These are phyloP conservation scores for Suhomyces chickasaworum DNA, from an alignment of 1,139 yeast species.

Conservation along the genomic window DNA sequence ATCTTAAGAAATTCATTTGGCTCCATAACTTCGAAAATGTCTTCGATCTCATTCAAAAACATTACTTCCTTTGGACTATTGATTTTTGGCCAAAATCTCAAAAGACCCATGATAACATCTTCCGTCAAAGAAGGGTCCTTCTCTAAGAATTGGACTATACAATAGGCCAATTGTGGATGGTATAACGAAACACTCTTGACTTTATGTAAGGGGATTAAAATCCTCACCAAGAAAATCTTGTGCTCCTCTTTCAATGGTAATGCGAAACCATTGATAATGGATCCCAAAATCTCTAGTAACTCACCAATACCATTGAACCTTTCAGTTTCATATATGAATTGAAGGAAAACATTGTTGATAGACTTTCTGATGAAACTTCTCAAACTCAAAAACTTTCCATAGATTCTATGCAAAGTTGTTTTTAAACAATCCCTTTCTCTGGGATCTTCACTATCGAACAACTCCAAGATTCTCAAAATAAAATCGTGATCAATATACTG, in stretches of 20 bases:
- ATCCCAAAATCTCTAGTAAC: constrained; percentile 89
- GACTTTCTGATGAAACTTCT: constrained; percentile 91
- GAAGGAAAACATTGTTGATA: constrained; percentile 88
- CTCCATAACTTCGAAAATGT: constrained; percentile 94
- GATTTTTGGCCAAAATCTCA: constrained; percentile 96
- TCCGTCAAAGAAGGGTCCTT: constrained; percentile 91
- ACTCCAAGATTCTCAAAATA: constrained; percentile 74
- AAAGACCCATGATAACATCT: constrained; percentile 89
- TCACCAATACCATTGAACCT: constrained; percentile 96
- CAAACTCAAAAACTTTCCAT: constrained; percentile 89
- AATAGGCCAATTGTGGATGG: constrained; percentile 96
- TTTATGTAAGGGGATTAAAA: constrained; percentile 91
- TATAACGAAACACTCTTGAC: constrained; percentile 84
- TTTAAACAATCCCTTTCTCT: constrained; percentile 93
- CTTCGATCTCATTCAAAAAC: constrained; percentile 95
- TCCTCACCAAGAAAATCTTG: constrained; percentile 83
- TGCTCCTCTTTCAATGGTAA: constrained; percentile 96
- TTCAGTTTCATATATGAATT: constrained; percentile 92
- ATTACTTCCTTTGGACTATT: constrained; percentile 94
- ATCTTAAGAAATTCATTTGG: constrained; percentile 90
- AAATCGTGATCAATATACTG: constrained; percentile 92
- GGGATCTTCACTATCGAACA: constrained; percentile 96
- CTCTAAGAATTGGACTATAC: constrained; percentile 94
- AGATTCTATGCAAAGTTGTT: constrained; percentile 91
- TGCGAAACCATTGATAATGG: constrained; percentile 97